Conservation (phyloP, 257 asterid genomes). For the Rauvolfia tetraphylla region DNA sequence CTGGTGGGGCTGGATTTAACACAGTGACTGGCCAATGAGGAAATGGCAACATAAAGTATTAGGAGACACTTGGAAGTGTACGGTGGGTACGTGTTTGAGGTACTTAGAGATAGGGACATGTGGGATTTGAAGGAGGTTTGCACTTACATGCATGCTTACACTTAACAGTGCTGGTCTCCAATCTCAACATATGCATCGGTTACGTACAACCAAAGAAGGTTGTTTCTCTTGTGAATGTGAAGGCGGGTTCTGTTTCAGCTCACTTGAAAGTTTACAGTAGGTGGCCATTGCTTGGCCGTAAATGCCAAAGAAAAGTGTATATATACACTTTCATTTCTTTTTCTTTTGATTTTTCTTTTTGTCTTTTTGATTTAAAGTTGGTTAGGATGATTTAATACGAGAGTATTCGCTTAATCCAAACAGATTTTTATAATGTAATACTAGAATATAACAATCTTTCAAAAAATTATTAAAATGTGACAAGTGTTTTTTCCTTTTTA, state of each 20-base stretch:
- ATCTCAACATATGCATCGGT: conserved; percentile 5
- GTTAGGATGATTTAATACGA: too few relatives aligned
- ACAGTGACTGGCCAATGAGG: conserved; percentile 43
- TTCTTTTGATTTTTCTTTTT: too few relatives aligned
- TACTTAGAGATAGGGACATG: conserved; percentile 55
- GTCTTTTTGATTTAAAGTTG: too few relatives aligned
- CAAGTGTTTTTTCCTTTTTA: too few relatives aligned
- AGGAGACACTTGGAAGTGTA: conserved; percentile 69
- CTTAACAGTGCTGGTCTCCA: conserved; percentile 26
- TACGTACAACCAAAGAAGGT: background rate
- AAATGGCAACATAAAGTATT: conserved; percentile 55
- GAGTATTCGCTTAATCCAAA: too few relatives aligned
- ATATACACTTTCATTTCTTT: background rate
- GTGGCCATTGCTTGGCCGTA: background rate
- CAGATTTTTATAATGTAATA: too few relatives aligned
- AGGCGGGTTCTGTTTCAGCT: background rate
- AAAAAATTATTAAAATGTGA: too few relatives aligned
- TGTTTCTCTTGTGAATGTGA: background rate
- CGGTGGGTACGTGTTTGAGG: conserved; percentile 82
- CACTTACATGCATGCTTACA: conserved; percentile 71
- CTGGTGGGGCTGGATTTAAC: conserved; percentile 25
- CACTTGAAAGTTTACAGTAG: background rate
- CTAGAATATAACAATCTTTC: too few relatives aligned
- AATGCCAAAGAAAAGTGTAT: background rate
- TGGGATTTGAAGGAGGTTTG: conserved; percentile 40